These are phyloP conservation scores for Aspergillus intermedius DNA, from an alignment of 2,329 filamentous ascomycete genomes.

Conservation along the genomic window DNA sequence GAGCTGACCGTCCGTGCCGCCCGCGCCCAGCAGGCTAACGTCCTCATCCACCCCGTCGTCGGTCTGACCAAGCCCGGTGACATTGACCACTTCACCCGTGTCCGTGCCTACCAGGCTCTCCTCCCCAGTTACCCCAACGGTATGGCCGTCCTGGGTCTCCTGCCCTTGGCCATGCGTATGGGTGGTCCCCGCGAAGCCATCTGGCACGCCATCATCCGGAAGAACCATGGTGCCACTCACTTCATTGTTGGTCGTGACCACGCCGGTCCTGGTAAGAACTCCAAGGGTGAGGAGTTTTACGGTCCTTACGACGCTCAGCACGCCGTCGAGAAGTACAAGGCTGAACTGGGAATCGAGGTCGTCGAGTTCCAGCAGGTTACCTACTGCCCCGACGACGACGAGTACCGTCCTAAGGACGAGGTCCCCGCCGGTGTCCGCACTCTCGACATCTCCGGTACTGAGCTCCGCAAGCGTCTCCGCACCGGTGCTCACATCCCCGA, in stretches of 20 bases:
- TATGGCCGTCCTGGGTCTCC: conserved; percentile 92
- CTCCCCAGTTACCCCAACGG: conserved; percentile 96
- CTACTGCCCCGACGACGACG: conserved; percentile 92
- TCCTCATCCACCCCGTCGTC: conserved; percentile 97
- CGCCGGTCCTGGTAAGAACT: conserved; percentile 96
- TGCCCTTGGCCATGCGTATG: conserved; percentile 98
- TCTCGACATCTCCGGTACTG: conserved; percentile 77
- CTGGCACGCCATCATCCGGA: conserved; percentile 99
- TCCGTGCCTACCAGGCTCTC: conserved; percentile 96
- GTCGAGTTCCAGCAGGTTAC: conserved; percentile 99
- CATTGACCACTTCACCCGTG: conserved; percentile 99
- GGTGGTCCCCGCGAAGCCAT: conserved; percentile 95
- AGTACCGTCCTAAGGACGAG: conserved; percentile 90
- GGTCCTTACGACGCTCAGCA: conserved; percentile 96
- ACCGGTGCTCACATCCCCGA: conserved; percentile 93
- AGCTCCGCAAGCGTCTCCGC: conserved; percentile 84
- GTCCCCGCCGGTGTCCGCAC: conserved; percentile 78
- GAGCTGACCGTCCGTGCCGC: conserved; percentile 96
- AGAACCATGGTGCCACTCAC: conserved; percentile 98
- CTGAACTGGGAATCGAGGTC: conserved; percentile 96
- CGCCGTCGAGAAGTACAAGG: conserved; percentile 90
- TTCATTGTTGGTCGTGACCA: conserved; percentile 99
- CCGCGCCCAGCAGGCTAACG: conserved; percentile 92
- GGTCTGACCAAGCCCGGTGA: conserved; percentile 98
- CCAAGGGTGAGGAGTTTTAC: conserved; percentile 93